Evolutionary conservation across 2,329 filamentous ascomycete species (phyloP).

Genomic region (Aspergillus melleus): DNA sequence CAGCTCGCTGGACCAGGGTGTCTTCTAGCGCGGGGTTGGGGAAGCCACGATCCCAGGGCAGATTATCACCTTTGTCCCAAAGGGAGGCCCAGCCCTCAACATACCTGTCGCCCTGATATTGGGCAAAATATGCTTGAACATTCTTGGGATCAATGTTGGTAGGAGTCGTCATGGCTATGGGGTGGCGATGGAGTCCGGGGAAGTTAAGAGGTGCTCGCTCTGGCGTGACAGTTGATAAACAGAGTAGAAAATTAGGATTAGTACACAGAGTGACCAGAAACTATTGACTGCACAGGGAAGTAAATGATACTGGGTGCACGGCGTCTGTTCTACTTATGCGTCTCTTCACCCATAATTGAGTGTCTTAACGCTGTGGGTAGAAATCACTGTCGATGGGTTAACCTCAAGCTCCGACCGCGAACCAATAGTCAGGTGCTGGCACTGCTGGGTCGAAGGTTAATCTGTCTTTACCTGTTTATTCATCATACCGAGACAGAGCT

Average conservation of each 20-base stretch:
- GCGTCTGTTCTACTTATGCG: constrained; percentile 7
- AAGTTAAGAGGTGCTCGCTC: not conserved
- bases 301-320: constrained; percentile 12
- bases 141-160: constrained; percentile 14
- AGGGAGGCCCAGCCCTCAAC: constrained; percentile 54
- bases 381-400: constrained; percentile 11
- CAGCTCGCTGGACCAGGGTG: constrained; percentile 42
- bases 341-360: no score
- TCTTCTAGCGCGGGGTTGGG: constrained; percentile 61
- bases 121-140: constrained; percentile 45
- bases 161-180: constrained; percentile 16
- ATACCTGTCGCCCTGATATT: constrained; percentile 42
- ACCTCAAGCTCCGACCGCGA: constrained; percentile 6
- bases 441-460: no score
- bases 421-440: no score
- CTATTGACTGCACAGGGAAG: constrained; percentile 7
- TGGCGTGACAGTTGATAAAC: no score
- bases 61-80: constrained; percentile 53
- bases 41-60: constrained; percentile 60
- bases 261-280: constrained; percentile 8
- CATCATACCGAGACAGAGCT: no score
- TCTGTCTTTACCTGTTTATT: no score
- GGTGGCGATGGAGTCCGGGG: not conserved
- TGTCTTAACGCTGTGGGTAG: not conserved
- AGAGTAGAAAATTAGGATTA: no score